Conservation (phyloP, 2,329 filamentous ascomycete species). For the Aspergillus pseudoterreus region DNA sequence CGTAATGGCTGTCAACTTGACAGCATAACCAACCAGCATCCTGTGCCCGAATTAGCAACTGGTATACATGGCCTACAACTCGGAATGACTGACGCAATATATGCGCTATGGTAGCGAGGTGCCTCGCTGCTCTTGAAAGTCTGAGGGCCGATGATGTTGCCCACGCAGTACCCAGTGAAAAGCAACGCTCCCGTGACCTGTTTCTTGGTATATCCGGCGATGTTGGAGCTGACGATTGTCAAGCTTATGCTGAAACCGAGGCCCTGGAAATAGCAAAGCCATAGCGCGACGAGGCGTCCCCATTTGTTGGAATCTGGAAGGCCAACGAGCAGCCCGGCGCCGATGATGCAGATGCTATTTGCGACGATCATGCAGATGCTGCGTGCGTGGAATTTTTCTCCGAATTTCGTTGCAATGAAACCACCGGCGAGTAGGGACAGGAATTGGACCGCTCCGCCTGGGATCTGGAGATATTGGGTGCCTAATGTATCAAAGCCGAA, state of each 20-base stretch:
- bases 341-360: conserved; percentile 54
- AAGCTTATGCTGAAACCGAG: conserved; percentile 53
- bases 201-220: conserved; percentile 41
- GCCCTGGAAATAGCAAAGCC: conserved; percentile 55
- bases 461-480: conserved; percentile 58
- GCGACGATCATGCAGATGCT: conserved; percentile 56
- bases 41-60: conserved; percentile 21
- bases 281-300: conserved; percentile 55
- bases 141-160: conserved; percentile 52
- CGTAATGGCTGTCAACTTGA: conserved; percentile 50
- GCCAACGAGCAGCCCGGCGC: conserved; percentile 50
- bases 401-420: conserved; percentile 49
- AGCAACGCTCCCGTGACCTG: conserved; percentile 40
- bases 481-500: conserved; percentile 49
- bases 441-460: conserved; percentile 57
- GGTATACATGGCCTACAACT: background rate
- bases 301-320: conserved; percentile 52
- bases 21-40: conserved; percentile 55
- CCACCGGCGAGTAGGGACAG: conserved; percentile 51
- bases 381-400: conserved; percentile 45
- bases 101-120: conserved; percentile 44
- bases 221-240: conserved; percentile 52
- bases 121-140: conserved; percentile 50
- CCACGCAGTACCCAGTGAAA: conserved; percentile 42
- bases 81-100: conserved; percentile 21